A percentile compares a stretch with the other conserved stretches of the same genome.
phyloP scores from a whole-genome alignment of 192 early-diverging fungal genomes.

The Kappamyces sp. region DNA sequence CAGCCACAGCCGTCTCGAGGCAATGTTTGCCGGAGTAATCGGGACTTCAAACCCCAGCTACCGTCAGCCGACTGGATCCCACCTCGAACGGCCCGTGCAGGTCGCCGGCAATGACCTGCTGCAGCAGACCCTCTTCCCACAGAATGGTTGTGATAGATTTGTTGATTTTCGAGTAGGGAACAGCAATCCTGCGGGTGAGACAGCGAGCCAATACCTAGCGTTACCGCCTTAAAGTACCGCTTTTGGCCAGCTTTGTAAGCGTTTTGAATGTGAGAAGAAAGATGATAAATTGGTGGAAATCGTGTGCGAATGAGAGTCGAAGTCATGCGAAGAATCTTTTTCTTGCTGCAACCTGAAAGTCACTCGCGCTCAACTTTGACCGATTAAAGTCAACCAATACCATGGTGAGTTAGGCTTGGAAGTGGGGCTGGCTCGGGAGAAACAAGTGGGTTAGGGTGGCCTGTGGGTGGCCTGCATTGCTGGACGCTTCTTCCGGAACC shows the following conservation, averaged over 20 bases:
- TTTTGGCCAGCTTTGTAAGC: conserved; percentile 48
- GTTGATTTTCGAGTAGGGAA: conserved; percentile 87
- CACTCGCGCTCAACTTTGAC: too few species aligned
- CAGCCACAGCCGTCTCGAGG: conserved; percentile 85
- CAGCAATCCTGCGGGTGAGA: conserved; percentile 71
- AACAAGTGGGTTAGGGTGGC: too few species aligned
- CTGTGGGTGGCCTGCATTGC: too few species aligned
- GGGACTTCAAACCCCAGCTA: conserved; percentile 52
- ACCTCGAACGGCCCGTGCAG: conserved; percentile 55
- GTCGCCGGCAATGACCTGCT: conserved; percentile 72
- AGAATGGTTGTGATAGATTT: conserved; percentile 77
- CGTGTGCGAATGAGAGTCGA: too few species aligned
- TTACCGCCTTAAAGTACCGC: too few species aligned
- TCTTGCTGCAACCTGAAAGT: too few species aligned
- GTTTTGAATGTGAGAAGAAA: conserved; percentile 87
- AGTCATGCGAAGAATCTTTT: too few species aligned
- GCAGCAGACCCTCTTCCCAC: conserved; percentile 87
- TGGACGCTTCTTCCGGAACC: too few species aligned
- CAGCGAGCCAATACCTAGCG: conserved; percentile 31
- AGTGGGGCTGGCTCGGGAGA: too few species aligned
- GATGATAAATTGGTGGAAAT: conserved; percentile 62
- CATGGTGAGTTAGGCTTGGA: too few species aligned
- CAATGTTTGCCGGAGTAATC: conserved; percentile 75
- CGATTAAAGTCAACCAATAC: too few species aligned
- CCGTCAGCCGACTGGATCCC: too few species aligned